Percentiles rank a stretch among this genome's conserved stretches.
Evolutionary conservation across 1,139 yeast genomes (phyloP).

Genomic region (Kodamaea sp.): DNA sequence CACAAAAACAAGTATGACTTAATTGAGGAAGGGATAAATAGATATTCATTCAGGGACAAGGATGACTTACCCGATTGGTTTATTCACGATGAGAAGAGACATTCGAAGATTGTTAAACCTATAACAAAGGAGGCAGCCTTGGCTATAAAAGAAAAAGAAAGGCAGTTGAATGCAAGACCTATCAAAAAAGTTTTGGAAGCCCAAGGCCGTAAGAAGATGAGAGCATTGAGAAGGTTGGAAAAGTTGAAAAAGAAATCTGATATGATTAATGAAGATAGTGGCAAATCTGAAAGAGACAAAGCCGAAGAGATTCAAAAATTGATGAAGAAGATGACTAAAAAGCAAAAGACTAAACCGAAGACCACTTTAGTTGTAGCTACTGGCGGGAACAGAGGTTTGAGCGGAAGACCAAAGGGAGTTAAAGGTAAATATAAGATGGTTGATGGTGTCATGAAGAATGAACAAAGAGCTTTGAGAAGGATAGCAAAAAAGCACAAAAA

Average conservation of each 20-base stretch:
- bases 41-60: constrained; percentile 85
- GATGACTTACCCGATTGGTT: constrained; percentile 97
- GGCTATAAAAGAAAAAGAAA: constrained; percentile 87
- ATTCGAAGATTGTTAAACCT: constrained; percentile 84
- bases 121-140: constrained; percentile 95
- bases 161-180: constrained; percentile 93
- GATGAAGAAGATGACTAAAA: constrained; percentile 79
- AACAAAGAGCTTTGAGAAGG: constrained; percentile 88
- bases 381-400: constrained; percentile 80
- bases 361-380: constrained; percentile 89
- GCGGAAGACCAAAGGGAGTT: constrained; percentile 96
- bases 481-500: constrained; percentile 80
- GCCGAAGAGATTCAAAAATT: constrained; percentile 88
- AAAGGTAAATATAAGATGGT: constrained; percentile 99
- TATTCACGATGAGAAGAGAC: constrained; percentile 83
- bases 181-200: constrained; percentile 98
- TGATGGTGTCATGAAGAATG: constrained; percentile 97
- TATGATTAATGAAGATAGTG: constrained; percentile 81
- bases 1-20: constrained; percentile 81
- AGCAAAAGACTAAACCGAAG: constrained; percentile 75
- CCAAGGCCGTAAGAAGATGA: constrained; percentile 93
- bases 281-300: constrained; percentile 88
- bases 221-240: constrained; percentile 86
- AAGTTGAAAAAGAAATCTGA: constrained; percentile 94
- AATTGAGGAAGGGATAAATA: constrained; percentile 87